phyloP scores from a whole-genome alignment of 148 eudicot genomes.

The Fallopia convolvulus region DNA sequence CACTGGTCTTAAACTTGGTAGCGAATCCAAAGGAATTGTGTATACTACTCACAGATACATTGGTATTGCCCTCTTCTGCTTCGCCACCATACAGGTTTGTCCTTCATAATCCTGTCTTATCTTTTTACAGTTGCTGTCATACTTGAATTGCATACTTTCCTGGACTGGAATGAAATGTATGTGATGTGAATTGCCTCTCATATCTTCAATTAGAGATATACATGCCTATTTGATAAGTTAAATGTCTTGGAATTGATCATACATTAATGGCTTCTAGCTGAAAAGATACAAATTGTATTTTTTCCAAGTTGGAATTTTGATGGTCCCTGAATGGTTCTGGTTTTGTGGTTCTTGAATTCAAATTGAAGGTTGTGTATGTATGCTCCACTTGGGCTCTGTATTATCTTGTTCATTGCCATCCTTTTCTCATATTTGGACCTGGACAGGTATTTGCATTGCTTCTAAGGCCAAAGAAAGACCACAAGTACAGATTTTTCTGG shows the following conservation, averaged over 20 bases:
- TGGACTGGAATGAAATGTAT: background rate
- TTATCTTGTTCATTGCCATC: background rate
- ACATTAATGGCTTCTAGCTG: background rate
- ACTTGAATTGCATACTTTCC: background rate
- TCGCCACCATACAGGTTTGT: slow-evolving; percentile 88
- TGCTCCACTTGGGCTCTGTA: slow-evolving; percentile 6
- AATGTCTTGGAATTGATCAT: background rate
- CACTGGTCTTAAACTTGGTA: slow-evolving; percentile 88
- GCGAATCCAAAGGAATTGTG: slow-evolving; percentile 49
- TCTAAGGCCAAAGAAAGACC: slow-evolving; percentile 78
- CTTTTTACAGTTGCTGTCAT: background rate
- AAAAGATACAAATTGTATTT: background rate
- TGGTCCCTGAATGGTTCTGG: background rate
- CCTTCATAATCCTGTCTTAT: background rate
- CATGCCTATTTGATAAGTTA: too few relatives aligned
- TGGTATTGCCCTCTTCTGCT: slow-evolving; percentile 73
- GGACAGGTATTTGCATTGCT: slow-evolving; percentile 72
- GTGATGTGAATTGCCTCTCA: background rate
- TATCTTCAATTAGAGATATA: background rate
- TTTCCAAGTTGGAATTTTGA: background rate
- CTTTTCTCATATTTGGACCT: slow-evolving; percentile 6
- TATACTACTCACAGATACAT: slow-evolving; percentile 58
- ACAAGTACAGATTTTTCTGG: slow-evolving; percentile 81
- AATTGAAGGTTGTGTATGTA: background rate
- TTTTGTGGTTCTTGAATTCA: slow-evolving; percentile 6